Conservation (phyloP, 768 basidiomycete species). For the Saitozyma sp. region DNA sequence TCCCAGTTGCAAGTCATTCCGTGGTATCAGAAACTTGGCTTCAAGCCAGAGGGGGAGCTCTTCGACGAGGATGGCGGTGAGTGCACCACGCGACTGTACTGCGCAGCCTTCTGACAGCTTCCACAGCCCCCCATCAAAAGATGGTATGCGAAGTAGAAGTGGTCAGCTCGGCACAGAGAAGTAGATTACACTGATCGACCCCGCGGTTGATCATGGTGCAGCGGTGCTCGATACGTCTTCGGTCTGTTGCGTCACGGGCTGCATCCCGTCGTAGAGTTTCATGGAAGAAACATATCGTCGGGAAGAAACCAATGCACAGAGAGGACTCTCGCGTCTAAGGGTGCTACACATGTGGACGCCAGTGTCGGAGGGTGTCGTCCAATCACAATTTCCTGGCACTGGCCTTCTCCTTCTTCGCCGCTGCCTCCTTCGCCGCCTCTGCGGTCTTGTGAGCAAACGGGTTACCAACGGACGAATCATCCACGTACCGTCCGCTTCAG, state of each 20-base stretch:
- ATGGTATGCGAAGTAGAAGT: conserved; percentile 28
- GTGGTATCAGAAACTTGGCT: conserved; percentile 47
- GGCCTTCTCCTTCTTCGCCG: conserved; percentile 42
- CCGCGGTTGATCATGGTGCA: not conserved
- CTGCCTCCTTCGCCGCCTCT: conserved; percentile 46
- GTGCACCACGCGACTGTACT: conserved; percentile 7
- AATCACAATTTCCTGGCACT: not conserved
- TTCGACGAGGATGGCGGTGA: conserved; percentile 51
- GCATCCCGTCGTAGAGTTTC: not conserved
- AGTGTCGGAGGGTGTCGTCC: not conserved
- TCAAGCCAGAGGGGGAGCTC: conserved; percentile 33
- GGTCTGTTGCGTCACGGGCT: not conserved
- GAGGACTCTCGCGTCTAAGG: too few relatives aligned
- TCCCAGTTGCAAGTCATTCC: conserved; percentile 34
- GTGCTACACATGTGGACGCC: too few relatives aligned
- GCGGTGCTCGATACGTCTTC: not conserved
- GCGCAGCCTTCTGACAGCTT: not conserved
- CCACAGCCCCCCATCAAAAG: conserved; percentile 36
- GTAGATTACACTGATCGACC: not conserved
- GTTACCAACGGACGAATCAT: not conserved
- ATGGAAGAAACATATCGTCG: not conserved
- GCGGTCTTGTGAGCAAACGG: conserved; percentile 8
- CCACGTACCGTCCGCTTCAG: conserved; percentile 77
- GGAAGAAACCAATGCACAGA: too few relatives aligned
- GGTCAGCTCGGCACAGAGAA: not conserved